These are phyloP conservation scores for Calamus simplicifolius DNA, from an alignment of 176 grass and related monocot species.

Conservation along the genomic window DNA sequence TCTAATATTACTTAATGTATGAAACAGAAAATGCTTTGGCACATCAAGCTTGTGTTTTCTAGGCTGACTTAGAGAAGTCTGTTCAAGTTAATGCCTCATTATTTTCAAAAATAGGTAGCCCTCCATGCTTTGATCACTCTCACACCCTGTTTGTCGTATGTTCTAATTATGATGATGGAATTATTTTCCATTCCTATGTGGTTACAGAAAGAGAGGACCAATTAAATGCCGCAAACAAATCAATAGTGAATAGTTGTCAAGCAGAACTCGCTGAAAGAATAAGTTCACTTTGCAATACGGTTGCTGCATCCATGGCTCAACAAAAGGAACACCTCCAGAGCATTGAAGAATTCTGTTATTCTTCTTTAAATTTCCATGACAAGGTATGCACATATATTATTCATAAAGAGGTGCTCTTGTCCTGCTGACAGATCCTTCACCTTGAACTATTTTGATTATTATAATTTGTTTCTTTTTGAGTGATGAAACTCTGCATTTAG, in stretches of 20 bases:
- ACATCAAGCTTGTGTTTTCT: slow-evolving; percentile 79
- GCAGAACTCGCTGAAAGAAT: slow-evolving; percentile 59
- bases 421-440: too few relatives aligned
- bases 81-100: slow-evolving; percentile 69
- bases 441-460: neutral
- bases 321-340: slow-evolving; percentile 73
- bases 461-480: neutral
- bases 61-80: slow-evolving; percentile 82
- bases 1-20: neutral
- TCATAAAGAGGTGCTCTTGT: neutral
- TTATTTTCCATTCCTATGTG: neutral
- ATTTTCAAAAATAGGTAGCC: slow-evolving; percentile 72
- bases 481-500: slow-evolving; percentile 26
- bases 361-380: slow-evolving; percentile 80
- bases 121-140: neutral
- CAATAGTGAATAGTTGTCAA: slow-evolving; percentile 73
- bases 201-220: slow-evolving; percentile 68
- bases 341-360: slow-evolving; percentile 66
- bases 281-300: slow-evolving; percentile 58
- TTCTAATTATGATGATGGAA: too few relatives aligned
- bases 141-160: too few relatives aligned
- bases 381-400: slow-evolving; percentile 33
- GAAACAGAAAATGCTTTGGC: slow-evolving; percentile 80
- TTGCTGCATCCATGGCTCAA: slow-evolving; percentile 51
- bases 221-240: slow-evolving; percentile 56